These are phyloP conservation scores for Myxozyma lipomycoides DNA, from an alignment of 805 yeast genomes.

Conservation along the genomic window DNA sequence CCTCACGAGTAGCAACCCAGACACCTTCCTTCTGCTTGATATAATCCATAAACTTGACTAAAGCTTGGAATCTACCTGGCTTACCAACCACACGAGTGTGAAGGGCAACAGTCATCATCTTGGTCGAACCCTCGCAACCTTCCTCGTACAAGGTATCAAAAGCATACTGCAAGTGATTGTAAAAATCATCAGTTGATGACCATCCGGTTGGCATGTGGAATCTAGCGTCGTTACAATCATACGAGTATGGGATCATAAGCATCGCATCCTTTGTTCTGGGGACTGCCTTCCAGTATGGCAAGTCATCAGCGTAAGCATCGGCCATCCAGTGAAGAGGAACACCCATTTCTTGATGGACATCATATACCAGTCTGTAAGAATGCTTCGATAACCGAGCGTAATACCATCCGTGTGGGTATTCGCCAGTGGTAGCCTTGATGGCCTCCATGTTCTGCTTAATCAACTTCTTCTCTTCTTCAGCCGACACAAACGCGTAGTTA, in stretches of 20 bases:
- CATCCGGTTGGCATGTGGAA: constrained; percentile 34
- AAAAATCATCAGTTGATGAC: constrained; percentile 33
- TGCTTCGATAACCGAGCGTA: constrained; percentile 38
- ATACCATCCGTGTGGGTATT: constrained; percentile 40
- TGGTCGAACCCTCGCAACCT: constrained; percentile 33
- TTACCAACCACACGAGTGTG: constrained; percentile 41
- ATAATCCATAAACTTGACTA: constrained; percentile 40
- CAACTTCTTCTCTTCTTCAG: constrained; percentile 38
- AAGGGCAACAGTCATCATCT: constrained; percentile 41
- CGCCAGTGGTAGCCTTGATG: constrained; percentile 37
- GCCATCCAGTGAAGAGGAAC: constrained; percentile 38
- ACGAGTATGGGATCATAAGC: constrained; percentile 36
- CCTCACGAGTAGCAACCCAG: constrained; percentile 41
- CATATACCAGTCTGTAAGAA: constrained; percentile 38
- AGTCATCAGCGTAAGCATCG: constrained; percentile 40
- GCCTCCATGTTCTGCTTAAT: constrained; percentile 36
- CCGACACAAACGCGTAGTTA: constrained; percentile 34
- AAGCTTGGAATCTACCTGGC: constrained; percentile 40
- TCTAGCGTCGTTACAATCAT: constrained; percentile 36
- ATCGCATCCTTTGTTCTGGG: constrained; percentile 34
- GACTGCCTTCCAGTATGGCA: constrained; percentile 40
- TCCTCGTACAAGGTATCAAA: constrained; percentile 41
- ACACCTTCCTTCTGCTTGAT: constrained; percentile 38
- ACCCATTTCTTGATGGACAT: constrained; percentile 38
- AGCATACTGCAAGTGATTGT: constrained; percentile 38